A percentile compares a stretch with the other conserved stretches of the same genome.
Evolutionary conservation across 306 rosid genomes (phyloP).

Genomic region (Citrullus mucosospermus): DNA sequence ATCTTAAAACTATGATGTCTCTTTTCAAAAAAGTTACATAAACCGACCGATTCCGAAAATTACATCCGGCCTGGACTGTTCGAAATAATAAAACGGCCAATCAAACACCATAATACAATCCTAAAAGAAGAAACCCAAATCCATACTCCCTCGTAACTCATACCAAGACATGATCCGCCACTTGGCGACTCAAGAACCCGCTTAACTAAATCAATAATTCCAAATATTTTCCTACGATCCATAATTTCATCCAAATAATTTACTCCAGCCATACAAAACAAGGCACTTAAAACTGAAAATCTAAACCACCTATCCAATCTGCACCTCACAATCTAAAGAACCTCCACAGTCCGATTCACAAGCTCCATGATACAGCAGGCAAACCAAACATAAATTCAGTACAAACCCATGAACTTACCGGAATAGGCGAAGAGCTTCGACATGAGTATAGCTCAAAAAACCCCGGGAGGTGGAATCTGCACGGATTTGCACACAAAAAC

Average conservation of each 20-base stretch:
- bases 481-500: slow-evolving; percentile 25
- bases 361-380: background rate
- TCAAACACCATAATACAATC: background rate
- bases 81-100: background rate
- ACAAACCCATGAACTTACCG: slow-evolving; percentile 31
- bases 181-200: background rate
- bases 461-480: slow-evolving; percentile 29
- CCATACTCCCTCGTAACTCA: background rate
- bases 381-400: background rate
- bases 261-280: background rate
- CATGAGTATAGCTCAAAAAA: slow-evolving; percentile 50
- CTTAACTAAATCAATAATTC: background rate
- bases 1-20: background rate
- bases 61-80: background rate
- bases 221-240: background rate
- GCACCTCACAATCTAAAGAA: background rate
- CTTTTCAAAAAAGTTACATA: background rate
- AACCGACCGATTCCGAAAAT: background rate
- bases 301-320: background rate
- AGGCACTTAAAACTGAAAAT: background rate
- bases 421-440: slow-evolving; percentile 65
- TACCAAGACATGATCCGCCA: background rate
- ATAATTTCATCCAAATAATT: background rate
- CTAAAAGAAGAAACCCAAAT: background rate
- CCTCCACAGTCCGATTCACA: background rate